Evolutionary conservation across 805 yeast species (phyloP).

Genomic region (Candida ulmi): DNA sequence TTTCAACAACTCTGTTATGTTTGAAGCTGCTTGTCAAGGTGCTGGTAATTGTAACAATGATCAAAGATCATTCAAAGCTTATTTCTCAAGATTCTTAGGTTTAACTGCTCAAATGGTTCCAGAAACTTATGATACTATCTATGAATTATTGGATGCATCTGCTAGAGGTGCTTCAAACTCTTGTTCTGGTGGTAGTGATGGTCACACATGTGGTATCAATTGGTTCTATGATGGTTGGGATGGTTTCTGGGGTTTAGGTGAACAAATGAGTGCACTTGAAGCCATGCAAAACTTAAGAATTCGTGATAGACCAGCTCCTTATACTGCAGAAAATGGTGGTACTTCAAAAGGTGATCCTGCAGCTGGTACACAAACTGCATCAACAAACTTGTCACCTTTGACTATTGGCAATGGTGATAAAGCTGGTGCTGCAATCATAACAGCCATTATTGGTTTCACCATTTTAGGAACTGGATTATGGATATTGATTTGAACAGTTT

Average conservation of each 20-base stretch:
- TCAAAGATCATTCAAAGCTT: slow-evolving; percentile 72
- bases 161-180: slow-evolving; percentile 71
- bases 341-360: slow-evolving; percentile 56
- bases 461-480: slow-evolving; percentile 34
- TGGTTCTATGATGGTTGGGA: slow-evolving; percentile 67
- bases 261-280: slow-evolving; percentile 77
- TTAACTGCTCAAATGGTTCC: slow-evolving; percentile 59
- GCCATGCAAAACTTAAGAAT: slow-evolving; percentile 35
- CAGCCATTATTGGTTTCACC: slow-evolving; percentile 43
- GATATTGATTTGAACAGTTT: slow-evolving; percentile 31
- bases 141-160: slow-evolving; percentile 40
- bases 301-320: slow-evolving; percentile 44
- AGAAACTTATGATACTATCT: slow-evolving; percentile 40
- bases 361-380: slow-evolving; percentile 48
- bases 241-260: slow-evolving; percentile 70
- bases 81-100: slow-evolving; percentile 59
- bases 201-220: slow-evolving; percentile 74
- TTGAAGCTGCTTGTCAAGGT: slow-evolving; percentile 68
- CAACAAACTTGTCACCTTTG: slow-evolving; percentile 32
- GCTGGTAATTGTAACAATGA: slow-evolving; percentile 56
- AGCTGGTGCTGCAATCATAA: slow-evolving; percentile 66
- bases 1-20: slow-evolving; percentile 52
- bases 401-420: slow-evolving; percentile 36
- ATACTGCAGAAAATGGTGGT: slow-evolving; percentile 58
- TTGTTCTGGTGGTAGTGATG: slow-evolving; percentile 78